phyloP scores from a whole-genome alignment of 2,329 filamentous ascomycete species.

The Sporothrix sp. region DNA sequence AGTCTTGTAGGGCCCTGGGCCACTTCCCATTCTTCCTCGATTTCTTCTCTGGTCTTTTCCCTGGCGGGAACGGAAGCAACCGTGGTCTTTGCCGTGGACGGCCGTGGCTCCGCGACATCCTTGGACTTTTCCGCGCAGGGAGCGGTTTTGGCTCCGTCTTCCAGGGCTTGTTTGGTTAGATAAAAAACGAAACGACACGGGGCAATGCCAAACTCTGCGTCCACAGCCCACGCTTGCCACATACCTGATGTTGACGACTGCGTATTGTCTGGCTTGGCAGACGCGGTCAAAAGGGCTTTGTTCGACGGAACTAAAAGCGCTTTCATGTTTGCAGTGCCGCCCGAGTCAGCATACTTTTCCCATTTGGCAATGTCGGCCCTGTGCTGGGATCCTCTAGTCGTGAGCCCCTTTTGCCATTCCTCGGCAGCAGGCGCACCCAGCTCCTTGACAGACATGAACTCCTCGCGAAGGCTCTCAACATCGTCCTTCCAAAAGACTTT shows the following conservation, averaged over 20 bases:
- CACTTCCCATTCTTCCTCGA: constrained; percentile 60
- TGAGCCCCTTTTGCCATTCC: constrained; percentile 72
- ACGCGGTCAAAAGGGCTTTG: neutral
- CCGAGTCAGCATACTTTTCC: constrained; percentile 59
- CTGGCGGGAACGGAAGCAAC: constrained; percentile 3
- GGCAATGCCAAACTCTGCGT: too few relatives aligned
- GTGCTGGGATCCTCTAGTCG: constrained; percentile 49
- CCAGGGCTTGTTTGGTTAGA: too few relatives aligned
- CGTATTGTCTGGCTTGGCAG: neutral
- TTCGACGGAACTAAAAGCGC: constrained; percentile 17
- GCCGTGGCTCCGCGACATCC: too few relatives aligned
- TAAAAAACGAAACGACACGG: too few relatives aligned
- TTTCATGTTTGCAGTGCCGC: constrained; percentile 32
- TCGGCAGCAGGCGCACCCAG: constrained; percentile 59
- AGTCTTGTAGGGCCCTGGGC: constrained; percentile 57
- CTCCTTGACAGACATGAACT: constrained; percentile 54
- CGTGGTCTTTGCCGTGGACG: too few relatives aligned
- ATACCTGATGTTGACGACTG: neutral
- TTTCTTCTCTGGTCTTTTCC: constrained; percentile 40
- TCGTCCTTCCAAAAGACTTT: constrained; percentile 59
- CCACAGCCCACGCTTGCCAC: too few relatives aligned
- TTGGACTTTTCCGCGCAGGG: too few relatives aligned
- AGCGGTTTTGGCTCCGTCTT: too few relatives aligned
- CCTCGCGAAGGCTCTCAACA: constrained; percentile 50
- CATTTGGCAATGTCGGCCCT: constrained; percentile 56